phyloP scores from a whole-genome alignment of 768 basidiomycete genomes.

The Butyriboletus loyo region DNA sequence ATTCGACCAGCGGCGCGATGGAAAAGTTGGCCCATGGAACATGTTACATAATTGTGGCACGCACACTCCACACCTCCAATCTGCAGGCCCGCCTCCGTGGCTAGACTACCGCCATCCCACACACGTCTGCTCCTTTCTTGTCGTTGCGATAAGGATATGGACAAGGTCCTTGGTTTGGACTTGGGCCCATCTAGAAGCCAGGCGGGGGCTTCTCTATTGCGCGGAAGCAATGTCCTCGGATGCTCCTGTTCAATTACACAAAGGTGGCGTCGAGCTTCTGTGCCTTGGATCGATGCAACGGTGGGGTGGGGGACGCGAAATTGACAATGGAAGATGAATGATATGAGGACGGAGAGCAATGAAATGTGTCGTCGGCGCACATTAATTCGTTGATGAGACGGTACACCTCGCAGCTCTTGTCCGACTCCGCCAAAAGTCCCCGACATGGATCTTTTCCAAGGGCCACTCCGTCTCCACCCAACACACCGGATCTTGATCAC shows the following conservation, averaged over 20 bases:
- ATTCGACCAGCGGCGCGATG: not conserved
- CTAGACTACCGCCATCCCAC: not conserved
- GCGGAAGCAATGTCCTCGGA: not conserved
- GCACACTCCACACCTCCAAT: slow-evolving; percentile 3
- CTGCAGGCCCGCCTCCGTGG: not conserved
- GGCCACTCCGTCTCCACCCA: not conserved
- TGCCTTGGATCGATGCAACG: not conserved
- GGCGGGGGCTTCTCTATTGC: not conserved
- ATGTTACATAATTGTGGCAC: not conserved
- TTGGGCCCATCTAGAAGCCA: not conserved
- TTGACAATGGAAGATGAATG: not conserved
- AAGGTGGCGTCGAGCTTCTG: not conserved
- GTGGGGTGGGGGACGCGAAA: too few relatives aligned
- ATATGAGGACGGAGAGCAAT: not conserved
- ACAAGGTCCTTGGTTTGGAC: not conserved
- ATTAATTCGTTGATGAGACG: not conserved
- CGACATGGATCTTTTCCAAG: too few relatives aligned
- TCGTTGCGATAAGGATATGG: not conserved
- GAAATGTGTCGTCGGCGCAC: not conserved
- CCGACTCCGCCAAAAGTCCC: too few relatives aligned
- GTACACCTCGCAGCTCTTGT: too few relatives aligned
- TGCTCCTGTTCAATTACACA: not conserved
- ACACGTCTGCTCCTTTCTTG: too few relatives aligned
- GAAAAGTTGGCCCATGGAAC: not conserved
- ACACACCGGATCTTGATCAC: not conserved